These are phyloP conservation scores for Spizellomyces sp. DNA, from an alignment of 192 early-diverging fungal species.

Conservation along the genomic window DNA sequence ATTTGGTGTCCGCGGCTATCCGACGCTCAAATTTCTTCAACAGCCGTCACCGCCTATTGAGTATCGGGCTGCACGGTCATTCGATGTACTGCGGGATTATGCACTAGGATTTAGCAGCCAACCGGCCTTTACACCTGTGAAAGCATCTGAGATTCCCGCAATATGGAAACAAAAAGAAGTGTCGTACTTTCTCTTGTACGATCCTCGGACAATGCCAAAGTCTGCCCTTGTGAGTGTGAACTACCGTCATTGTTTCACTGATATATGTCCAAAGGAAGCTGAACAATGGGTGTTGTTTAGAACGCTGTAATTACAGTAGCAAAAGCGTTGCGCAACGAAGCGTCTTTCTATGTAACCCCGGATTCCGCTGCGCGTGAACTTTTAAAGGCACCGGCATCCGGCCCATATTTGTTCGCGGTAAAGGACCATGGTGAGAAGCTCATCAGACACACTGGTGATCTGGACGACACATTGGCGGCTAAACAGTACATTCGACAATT, in stretches of 20 bases:
- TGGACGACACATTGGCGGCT: conserved; percentile 44
- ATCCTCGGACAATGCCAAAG: conserved; percentile 27
- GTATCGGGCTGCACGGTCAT: conserved; percentile 51
- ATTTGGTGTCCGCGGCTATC: conserved; percentile 79
- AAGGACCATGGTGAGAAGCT: conserved; percentile 59
- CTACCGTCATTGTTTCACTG: not conserved
- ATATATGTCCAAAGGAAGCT: not conserved
- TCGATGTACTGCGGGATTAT: conserved; percentile 55
- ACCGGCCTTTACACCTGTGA: conserved; percentile 36
- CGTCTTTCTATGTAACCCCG: conserved; percentile 25
- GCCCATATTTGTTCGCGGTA: conserved; percentile 56
- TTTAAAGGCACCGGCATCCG: not conserved
- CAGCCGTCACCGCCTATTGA: conserved; percentile 40
- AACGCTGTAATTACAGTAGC: conserved; percentile 18
- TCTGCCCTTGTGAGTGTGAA: conserved; percentile 17
- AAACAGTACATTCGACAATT: conserved; percentile 61
- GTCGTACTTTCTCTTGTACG: conserved; percentile 40
- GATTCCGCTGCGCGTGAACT: conserved; percentile 23
- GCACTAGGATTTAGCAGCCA: conserved; percentile 43
- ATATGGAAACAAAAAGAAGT: conserved; percentile 24
- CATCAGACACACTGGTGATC: conserved; percentile 28
- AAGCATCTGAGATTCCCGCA: conserved; percentile 27
- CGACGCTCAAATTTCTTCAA: conserved; percentile 72
- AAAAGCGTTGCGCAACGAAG: conserved; percentile 13
- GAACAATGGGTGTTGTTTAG: not conserved